Percentiles rank a stretch among this genome's conserved stretches.
Evolutionary conservation across 2,329 filamentous ascomycete species (phyloP).

Genomic region (Beauveria australis): DNA sequence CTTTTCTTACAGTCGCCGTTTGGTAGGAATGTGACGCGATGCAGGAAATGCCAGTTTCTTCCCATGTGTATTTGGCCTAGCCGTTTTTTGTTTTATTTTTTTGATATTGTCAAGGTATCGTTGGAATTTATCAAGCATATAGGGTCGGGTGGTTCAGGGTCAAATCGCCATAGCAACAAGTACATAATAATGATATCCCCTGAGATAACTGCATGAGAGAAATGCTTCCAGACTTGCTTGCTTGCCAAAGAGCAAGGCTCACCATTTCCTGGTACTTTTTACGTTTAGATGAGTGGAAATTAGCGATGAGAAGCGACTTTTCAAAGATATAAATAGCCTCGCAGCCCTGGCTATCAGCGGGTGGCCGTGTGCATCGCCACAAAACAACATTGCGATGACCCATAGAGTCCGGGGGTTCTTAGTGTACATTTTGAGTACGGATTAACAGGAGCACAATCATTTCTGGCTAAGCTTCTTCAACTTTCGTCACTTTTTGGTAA

Average conservation of each 20-base stretch:
- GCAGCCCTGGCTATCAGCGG: neutral
- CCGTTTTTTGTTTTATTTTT: neutral
- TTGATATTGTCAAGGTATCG: neutral
- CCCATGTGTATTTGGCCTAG: constrained; percentile 2
- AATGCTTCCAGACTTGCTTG: neutral
- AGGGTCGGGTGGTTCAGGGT: neutral
- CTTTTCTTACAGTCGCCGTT: neutral
- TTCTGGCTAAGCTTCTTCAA: no score
- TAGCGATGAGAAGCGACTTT: neutral
- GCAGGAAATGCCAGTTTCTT: constrained; percentile 3
- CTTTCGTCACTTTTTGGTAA: no score
- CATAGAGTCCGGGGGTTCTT: neutral
- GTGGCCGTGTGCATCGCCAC: constrained; percentile 1
- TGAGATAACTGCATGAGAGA: neutral
- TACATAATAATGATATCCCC: constrained; percentile 9
- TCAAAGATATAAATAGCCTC: neutral
- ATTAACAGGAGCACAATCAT: no score
- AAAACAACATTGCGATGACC: neutral
- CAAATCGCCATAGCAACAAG: constrained; percentile 5
- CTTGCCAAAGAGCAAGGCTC: no score
- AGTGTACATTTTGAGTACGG: no score
- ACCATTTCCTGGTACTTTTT: no score
- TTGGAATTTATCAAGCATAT: neutral
- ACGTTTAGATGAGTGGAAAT: neutral
- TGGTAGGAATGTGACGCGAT: neutral